Evolutionary conservation across 345 rosid species (phyloP).

Genomic region (Lepidium aucheri): DNA sequence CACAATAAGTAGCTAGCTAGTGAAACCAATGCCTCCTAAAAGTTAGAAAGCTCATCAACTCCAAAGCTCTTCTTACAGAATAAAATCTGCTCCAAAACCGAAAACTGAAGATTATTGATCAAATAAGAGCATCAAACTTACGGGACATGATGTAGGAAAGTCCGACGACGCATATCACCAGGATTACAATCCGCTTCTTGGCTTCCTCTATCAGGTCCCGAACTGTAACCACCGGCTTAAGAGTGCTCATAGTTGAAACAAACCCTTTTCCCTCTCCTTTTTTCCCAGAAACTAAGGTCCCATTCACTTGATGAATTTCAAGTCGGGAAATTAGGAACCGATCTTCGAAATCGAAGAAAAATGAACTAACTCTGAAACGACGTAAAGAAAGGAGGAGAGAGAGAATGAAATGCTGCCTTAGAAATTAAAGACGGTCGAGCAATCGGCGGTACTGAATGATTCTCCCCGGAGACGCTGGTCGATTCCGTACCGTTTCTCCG

Average conservation of each 20-base stretch:
- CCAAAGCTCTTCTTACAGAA: not conserved
- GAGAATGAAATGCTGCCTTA: not conserved
- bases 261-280: not conserved
- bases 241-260: conserved; percentile 41
- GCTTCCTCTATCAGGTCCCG: conserved; percentile 92
- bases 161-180: conserved; percentile 83
- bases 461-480: conserved; percentile 2
- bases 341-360: conserved; percentile 7
- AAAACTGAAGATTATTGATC: not conserved
- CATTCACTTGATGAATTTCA: not conserved
- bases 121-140: conserved; percentile 32
- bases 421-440: not conserved
- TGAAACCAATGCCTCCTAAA: not conserved
- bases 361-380: not conserved
- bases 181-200: conserved; percentile 79
- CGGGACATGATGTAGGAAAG: conserved; percentile 88
- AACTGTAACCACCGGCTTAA: conserved; percentile 50
- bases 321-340: not conserved
- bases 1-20: not conserved
- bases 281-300: not conserved
- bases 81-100: not conserved
- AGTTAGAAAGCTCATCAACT: not conserved
- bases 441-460: not conserved
- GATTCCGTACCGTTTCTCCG: conserved; percentile 13
- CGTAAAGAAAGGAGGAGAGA: not conserved